phyloP scores from a whole-genome alignment of 1,139 yeast genomes.

The Meyerozyma sp. region DNA sequence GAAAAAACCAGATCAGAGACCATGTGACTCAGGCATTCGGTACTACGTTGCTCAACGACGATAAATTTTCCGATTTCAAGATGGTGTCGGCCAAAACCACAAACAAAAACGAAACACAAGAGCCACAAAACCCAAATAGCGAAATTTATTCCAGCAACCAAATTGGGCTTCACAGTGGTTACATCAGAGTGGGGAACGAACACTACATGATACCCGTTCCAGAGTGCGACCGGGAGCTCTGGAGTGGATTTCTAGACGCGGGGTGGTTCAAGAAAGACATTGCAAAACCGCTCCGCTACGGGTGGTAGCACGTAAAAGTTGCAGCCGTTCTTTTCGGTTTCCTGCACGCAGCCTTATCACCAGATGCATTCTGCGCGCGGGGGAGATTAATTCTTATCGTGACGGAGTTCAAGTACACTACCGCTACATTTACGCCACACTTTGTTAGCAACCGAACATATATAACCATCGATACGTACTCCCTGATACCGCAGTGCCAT shows the following conservation, averaged over 20 bases:
- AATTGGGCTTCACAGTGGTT: conserved; percentile 21
- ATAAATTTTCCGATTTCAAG: conserved; percentile 16
- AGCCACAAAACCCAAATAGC: conserved; percentile 10
- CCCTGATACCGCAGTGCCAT: background rate
- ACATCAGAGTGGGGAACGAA: conserved; percentile 6
- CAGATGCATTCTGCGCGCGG: background rate
- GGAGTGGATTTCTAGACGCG: background rate
- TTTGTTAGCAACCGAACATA: background rate
- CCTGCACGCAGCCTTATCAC: background rate
- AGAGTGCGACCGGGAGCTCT: conserved; percentile 1
- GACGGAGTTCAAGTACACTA: background rate
- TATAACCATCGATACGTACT: background rate
- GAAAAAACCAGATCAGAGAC: conserved; percentile 24
- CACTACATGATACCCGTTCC: background rate
- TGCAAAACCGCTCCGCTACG: background rate
- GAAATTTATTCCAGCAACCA: conserved; percentile 15
- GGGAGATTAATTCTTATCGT: background rate
- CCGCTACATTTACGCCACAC: background rate
- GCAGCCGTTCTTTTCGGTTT: background rate
- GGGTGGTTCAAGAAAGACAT: background rate
- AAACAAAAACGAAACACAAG: too few species aligned
- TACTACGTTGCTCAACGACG: conserved; percentile 19
- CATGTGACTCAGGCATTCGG: conserved; percentile 17
- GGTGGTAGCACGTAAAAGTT: background rate
- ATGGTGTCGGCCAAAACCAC: background rate